Conservation (phyloP, 371 early-diverging fungal genomes). For the Smittium mucronatum region DNA sequence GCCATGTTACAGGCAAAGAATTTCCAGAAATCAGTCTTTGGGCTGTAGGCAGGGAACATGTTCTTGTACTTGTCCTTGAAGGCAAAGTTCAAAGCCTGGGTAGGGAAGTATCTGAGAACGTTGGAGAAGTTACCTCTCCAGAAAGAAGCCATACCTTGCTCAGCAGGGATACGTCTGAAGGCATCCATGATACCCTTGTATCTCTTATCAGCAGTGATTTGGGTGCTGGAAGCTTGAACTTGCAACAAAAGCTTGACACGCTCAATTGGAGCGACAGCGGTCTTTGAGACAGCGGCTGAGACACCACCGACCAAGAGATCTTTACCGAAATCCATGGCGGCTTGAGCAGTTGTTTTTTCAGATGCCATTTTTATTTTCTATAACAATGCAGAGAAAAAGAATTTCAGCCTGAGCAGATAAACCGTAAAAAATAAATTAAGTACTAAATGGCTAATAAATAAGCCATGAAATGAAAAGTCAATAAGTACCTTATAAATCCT, state of each 20-base stretch:
- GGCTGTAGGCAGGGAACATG: conserved; percentile 47
- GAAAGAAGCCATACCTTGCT: conserved; percentile 45
- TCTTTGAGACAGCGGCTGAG: conserved; percentile 76
- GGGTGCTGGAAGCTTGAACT: conserved; percentile 40
- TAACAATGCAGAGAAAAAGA: too few species aligned
- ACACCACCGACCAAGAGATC: conserved; percentile 44
- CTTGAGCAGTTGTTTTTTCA: conserved; percentile 1
- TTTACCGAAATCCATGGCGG: conserved; percentile 11
- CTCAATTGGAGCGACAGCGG: conserved; percentile 63
- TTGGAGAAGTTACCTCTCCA: conserved; percentile 55
- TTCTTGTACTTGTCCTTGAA: conserved; percentile 59
- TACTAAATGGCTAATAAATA: too few species aligned
- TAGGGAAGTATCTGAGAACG: conserved; percentile 61
- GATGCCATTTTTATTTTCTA: background rate
- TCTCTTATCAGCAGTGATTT: conserved; percentile 47
- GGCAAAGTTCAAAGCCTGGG: conserved; percentile 59
- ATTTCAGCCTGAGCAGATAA: too few species aligned
- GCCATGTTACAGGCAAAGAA: conserved; percentile 54
- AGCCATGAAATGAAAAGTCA: too few species aligned
- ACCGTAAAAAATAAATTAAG: too few species aligned
- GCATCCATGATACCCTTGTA: conserved; percentile 50
- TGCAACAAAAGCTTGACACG: conserved; percentile 55
- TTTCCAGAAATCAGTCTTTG: conserved; percentile 44
- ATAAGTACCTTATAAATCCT: too few species aligned
- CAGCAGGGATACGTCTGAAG: conserved; percentile 42